Base-by-base conservation (phyloP, 1,139 yeast genomes). In the Suhomyces panamericanus region DNA sequence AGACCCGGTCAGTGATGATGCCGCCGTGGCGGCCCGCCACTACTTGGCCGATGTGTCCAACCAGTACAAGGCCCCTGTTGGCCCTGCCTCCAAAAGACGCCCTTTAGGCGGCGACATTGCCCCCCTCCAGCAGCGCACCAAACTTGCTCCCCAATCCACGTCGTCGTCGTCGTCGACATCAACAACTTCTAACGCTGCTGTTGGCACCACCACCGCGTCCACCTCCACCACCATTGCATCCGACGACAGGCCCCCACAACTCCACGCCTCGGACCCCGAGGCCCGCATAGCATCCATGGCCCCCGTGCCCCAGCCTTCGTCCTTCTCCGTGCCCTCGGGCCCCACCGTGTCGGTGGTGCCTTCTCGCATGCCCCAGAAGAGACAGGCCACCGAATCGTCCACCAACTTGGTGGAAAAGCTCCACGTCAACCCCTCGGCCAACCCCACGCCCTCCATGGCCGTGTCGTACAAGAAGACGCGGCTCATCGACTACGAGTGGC, bases 401-500 rank as follows among this genome's bases (percentile, higher is more conserved):
- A 72, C 80, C 6, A 75, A 74, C 54, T 62, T 76, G 47, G 73
- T 76, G 17, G 80, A 75, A 49, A 73, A 74, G 55, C 63, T 73
- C 45, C 53, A 52, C 28, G 38, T 49, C 38, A 33, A 47, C 30
- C 33, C 36, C 28, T 54, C 53, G 26, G 47, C 54, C 30, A 59
- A 50, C 41, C 51, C 56, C 32, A 36, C 48, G 14, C 51, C 56
- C 29, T 49, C 46, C 24, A 44, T 49, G 36, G 42, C 30, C 27
- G 55, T 35, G 58, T 41, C 52, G 33, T 57, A 57, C 55, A 60
- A 62, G 48, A 72, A 71, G 53, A 59, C 75, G 9, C 63, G 69
- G 44, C 62, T 67, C 32, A 68, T 73, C 27, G 80, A 73, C 49
- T 76, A 83, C 57, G 80, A 78, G 51, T 90, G 96, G 95, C 96